Conservation (phyloP, 345 rosid genomes). For the Camelina neglecta region DNA sequence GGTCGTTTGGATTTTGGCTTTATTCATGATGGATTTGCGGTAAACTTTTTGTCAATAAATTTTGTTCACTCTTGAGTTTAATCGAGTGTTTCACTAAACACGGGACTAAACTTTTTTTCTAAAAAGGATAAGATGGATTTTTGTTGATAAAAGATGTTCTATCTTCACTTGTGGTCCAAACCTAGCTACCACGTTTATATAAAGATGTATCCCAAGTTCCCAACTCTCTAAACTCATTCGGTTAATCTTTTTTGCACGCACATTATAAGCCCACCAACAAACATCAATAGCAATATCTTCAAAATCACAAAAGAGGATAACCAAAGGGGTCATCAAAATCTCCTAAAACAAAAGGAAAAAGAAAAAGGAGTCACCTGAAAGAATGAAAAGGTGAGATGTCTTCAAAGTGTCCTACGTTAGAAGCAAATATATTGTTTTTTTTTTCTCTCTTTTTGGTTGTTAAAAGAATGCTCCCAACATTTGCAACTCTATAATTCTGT, state of each 20-base stretch:
- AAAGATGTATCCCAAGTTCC: not conserved
- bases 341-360: slow-evolving; percentile 33
- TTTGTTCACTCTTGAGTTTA: not conserved
- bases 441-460: slow-evolving; percentile 23
- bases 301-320: slow-evolving; percentile 42
- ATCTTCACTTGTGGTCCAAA: slow-evolving; percentile 34
- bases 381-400: slow-evolving; percentile 37
- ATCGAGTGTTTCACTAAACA: not conserved
- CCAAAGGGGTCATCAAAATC: slow-evolving; percentile 38
- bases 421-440: not conserved
- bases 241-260: slow-evolving; percentile 33
- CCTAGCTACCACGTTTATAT: slow-evolving; percentile 27
- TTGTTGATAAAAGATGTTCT: slow-evolving; percentile 1
- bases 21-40: not conserved
- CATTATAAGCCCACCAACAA: slow-evolving; percentile 42
- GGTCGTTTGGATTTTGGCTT: not conserved
- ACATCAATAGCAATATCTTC: slow-evolving; percentile 42
- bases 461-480: slow-evolving; percentile 31
- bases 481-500: slow-evolving; percentile 42
- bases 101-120: not conserved
- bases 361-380: slow-evolving; percentile 38
- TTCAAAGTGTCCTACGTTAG: slow-evolving; percentile 35
- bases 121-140: not conserved
- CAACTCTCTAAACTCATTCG: slow-evolving; percentile 6
- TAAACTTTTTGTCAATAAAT: not conserved